These are phyloP conservation scores for Hericium rajendrae DNA, from an alignment of 768 basidiomycete genomes.

Conservation along the genomic window DNA sequence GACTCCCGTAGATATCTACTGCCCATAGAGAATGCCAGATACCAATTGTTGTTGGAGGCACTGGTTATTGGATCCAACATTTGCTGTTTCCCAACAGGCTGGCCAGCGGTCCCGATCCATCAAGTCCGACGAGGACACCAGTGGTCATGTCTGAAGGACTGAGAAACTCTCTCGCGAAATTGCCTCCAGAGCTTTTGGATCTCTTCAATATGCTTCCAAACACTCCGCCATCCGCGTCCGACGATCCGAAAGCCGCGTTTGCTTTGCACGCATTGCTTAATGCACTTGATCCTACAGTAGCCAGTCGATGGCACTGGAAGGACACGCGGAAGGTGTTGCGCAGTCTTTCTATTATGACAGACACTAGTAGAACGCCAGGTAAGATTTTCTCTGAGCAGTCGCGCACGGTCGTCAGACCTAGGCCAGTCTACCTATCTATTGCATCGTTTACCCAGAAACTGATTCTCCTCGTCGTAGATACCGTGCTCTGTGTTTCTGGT, in stretches of 20 bases:
- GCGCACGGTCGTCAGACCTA: constrained; percentile 32
- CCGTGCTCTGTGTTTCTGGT: constrained; percentile 82
- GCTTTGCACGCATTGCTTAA: constrained; percentile 60
- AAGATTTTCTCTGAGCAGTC: constrained; percentile 62
- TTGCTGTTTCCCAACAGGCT: constrained; percentile 82
- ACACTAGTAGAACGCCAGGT: constrained; percentile 53
- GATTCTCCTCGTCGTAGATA: constrained; percentile 41
- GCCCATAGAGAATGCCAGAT: constrained; percentile 53
- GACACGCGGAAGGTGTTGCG: constrained; percentile 87
- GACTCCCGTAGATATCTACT: constrained; percentile 53
- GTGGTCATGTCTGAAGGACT: constrained; percentile 22
- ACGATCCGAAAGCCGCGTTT: constrained; percentile 47
- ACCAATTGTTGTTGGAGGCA: constrained; percentile 92
- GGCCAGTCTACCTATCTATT: constrained; percentile 27
- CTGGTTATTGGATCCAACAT: constrained; percentile 96
- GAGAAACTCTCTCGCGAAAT: constrained; percentile 28
- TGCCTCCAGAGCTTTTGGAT: constrained; percentile 37
- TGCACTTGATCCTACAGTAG: constrained; percentile 62
- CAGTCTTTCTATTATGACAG: constrained; percentile 67
- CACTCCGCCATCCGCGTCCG: constrained; percentile 45
- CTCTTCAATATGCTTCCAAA: constrained; percentile 53
- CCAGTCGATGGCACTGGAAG: constrained; percentile 89
- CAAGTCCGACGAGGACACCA: constrained; percentile 4
- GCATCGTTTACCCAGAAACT: background rate
- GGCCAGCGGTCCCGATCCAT: constrained; percentile 17